These are phyloP conservation scores for Picea glauca DNA, from an alignment of 75 land plant species.

Conservation along the genomic window DNA sequence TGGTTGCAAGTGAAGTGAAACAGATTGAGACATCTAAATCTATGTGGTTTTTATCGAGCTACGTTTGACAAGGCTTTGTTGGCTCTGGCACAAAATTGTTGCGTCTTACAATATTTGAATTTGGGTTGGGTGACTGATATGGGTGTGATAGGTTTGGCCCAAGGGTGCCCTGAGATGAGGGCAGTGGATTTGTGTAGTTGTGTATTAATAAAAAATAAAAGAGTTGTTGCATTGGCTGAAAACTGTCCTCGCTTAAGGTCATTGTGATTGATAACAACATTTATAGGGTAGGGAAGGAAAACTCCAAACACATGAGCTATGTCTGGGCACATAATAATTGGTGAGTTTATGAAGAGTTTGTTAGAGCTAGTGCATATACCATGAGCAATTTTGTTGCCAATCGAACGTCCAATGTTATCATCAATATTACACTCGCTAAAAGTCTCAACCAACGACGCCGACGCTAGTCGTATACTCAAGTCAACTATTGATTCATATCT, in stretches of 20 bases:
- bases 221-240: conserved; percentile 89
- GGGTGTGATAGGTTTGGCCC: conserved; percentile 79
- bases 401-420: no score
- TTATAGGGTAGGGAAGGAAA: no score
- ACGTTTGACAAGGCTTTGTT: conserved; percentile 65
- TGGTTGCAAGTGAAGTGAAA: conserved; percentile 54
- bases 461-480: no score
- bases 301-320: no score
- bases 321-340: no score
- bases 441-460: no score
- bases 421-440: no score
- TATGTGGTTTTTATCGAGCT: conserved; percentile 95
- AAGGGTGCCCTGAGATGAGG: conserved; percentile 82
- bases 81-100: conserved; percentile 80
- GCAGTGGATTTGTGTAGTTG: conserved; percentile 89
- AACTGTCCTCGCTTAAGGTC: conserved; percentile 60
- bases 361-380: no score
- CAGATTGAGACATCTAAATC: conserved; percentile 63
- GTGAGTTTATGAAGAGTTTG: no score
- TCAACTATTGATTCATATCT: no score
- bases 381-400: no score
- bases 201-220: conserved; percentile 78
- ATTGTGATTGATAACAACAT: no score
- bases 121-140: conserved; percentile 88
- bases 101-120: conserved; percentile 59